Evolutionary conservation across 1,284 basidiomycete species (phyloP).

Genomic region (Hortiboletus rubellus): DNA sequence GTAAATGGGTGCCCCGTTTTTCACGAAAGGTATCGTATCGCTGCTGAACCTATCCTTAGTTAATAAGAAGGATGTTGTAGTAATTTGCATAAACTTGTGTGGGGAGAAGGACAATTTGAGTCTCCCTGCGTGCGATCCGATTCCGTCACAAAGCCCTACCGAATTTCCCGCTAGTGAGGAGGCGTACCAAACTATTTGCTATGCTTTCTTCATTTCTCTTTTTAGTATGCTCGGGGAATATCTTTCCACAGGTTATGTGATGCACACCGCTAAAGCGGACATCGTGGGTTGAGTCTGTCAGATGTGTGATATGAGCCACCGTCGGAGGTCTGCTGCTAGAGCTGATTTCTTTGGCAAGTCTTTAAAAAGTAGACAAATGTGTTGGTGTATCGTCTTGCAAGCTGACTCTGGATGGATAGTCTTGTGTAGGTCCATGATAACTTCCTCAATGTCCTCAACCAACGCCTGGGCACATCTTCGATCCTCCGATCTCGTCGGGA

Average conservation of each 20-base stretch:
- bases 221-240: slow-evolving; percentile 7
- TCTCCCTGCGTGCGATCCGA: slow-evolving; percentile 12
- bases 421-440: not conserved
- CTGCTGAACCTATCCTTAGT: slow-evolving; percentile 1
- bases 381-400: too few relatives aligned
- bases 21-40: not conserved
- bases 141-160: slow-evolving; percentile 14
- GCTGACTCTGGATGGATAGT: not conserved
- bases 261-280: not conserved
- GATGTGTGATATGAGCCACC: not conserved
- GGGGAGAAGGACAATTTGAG: not conserved
- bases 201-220: slow-evolving; percentile 13
- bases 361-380: not conserved
- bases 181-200: not conserved
- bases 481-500: too few relatives aligned
- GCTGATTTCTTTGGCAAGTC: not conserved
- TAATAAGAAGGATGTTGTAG: slow-evolving; percentile 12
- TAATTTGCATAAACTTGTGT: slow-evolving; percentile 24
- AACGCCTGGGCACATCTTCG: too few relatives aligned
- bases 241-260: not conserved
- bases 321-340: not conserved
- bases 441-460: not conserved
- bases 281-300: not conserved
- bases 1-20: not conserved
- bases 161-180: not conserved